Evolutionary conservation across 2,329 filamentous ascomycete genomes (phyloP).

Genomic region (Hypoxylon sp.): DNA sequence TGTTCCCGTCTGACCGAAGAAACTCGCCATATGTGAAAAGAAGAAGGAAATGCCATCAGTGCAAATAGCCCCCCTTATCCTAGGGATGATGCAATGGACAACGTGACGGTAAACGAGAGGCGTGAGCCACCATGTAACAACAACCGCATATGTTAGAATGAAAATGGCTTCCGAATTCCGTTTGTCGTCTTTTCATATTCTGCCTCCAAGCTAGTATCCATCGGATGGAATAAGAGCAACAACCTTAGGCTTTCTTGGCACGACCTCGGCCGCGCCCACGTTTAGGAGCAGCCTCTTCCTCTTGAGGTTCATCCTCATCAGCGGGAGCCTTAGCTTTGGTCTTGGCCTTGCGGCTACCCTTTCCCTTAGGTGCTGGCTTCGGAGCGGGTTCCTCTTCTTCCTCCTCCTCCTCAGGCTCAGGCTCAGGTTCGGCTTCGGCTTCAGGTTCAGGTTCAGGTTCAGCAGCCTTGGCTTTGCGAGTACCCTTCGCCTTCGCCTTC

Average conservation of each 20-base stretch:
- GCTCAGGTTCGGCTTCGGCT: conserved; percentile 33
- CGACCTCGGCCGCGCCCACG: conserved; percentile 48
- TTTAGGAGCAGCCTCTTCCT: conserved; percentile 42
- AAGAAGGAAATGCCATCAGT: conserved; percentile 16
- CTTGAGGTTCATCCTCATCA: conserved; percentile 45
- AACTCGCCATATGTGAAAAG: conserved; percentile 16
- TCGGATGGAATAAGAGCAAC: background rate
- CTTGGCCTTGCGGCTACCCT: conserved; percentile 51
- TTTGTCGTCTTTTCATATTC: conserved; percentile 5
- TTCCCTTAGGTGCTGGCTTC: conserved; percentile 51
- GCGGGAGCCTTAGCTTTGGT: conserved; percentile 46
- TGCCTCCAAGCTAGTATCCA: background rate
- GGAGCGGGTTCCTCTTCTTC: conserved; percentile 48
- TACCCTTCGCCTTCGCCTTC: conserved; percentile 44
- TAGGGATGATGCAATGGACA: background rate
- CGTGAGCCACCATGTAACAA: background rate
- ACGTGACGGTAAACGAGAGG: conserved; percentile 5
- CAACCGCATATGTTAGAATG: background rate
- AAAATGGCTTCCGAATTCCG: background rate
- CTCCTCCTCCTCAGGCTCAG: conserved; percentile 43
- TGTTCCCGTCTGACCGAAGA: background rate
- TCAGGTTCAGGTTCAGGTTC: conserved; percentile 34
- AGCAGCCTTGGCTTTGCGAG: conserved; percentile 46
- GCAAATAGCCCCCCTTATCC: background rate
- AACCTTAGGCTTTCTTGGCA: conserved; percentile 34